phyloP scores from a whole-genome alignment of 1,284 basidiomycete species.

The Sparassis latifolia region DNA sequence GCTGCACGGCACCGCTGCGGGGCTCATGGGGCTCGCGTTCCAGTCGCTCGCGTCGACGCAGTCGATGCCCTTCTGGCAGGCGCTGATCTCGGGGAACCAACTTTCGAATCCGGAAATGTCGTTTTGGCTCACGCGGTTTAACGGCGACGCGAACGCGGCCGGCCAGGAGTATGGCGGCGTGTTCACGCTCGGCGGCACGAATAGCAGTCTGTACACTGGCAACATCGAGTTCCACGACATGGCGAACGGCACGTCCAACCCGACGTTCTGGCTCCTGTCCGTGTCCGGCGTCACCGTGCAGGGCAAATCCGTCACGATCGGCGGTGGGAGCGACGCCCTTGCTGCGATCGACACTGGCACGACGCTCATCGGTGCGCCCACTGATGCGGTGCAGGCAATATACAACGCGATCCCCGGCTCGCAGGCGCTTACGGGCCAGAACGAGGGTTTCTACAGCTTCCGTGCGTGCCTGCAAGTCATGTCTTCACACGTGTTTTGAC shows the following conservation, averaged over 20 bases:
- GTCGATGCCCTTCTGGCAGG: constrained; percentile 66
- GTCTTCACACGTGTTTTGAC: no score
- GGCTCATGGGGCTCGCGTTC: constrained; percentile 75
- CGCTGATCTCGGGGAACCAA: constrained; percentile 41
- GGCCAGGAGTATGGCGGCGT: constrained; percentile 52
- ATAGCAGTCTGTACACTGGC: constrained; percentile 58
- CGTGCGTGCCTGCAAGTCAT: constrained; percentile 38
- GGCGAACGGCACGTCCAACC: constrained; percentile 18
- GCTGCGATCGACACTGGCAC: constrained; percentile 78
- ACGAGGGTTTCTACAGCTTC: constrained; percentile 57
- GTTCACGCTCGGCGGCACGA: constrained; percentile 73
- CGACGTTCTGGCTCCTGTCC: constrained; percentile 50
- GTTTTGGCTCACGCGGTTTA: constrained; percentile 44
- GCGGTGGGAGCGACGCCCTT: constrained; percentile 35
- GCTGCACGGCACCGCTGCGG: constrained; percentile 43
- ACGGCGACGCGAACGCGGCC: constrained; percentile 26
- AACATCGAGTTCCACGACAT: constrained; percentile 56
- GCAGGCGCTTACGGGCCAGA: constrained; percentile 27
- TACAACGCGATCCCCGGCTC: constrained; percentile 53
- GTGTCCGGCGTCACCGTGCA: constrained; percentile 43
- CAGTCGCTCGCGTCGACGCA: constrained; percentile 47
- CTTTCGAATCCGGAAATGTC: constrained; percentile 50
- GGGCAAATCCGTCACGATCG: constrained; percentile 40
- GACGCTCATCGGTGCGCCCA: constrained; percentile 65
- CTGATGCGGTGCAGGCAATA: constrained; percentile 43